A percentile compares a stretch with the other conserved stretches of the same genome.
Conservation (phyloP, 192 early-diverging fungal genomes). For the Glomus cerebriforme region DNA sequence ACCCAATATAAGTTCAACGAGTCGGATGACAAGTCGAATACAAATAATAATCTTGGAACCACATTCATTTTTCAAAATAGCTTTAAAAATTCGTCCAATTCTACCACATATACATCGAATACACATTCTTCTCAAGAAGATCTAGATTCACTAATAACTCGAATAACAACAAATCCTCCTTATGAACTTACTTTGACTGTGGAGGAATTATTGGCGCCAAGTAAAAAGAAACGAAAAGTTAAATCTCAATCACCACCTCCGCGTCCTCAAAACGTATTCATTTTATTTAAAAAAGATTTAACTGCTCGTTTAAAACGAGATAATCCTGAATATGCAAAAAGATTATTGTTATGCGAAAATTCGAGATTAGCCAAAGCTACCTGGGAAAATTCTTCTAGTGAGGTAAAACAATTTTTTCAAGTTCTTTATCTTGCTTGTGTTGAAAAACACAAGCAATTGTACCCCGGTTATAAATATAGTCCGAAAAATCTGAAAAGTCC, state of each 20-base stretch:
- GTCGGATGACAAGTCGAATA: too few relatives aligned
- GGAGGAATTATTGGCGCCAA: background rate
- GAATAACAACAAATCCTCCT: background rate
- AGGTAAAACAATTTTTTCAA: background rate
- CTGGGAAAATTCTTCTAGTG: background rate
- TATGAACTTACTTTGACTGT: background rate
- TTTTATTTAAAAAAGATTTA: constrained; percentile 6
- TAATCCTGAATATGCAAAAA: background rate
- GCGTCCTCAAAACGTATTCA: background rate
- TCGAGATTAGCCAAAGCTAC: background rate
- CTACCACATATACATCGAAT: too few relatives aligned
- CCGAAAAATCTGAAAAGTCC: background rate
- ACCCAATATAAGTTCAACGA: too few relatives aligned
- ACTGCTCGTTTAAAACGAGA: background rate
- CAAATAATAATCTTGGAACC: too few relatives aligned
- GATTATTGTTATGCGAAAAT: background rate
- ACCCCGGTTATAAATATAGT: background rate
- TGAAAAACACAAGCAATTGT: background rate
- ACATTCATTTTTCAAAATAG: too few relatives aligned
- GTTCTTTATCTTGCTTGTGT: background rate
- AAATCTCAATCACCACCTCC: background rate
- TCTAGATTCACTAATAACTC: too few relatives aligned
- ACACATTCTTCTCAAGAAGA: too few relatives aligned
- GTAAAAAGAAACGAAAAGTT: background rate
- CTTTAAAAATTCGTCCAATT: too few relatives aligned